Base-by-base conservation (phyloP, 768 basidiomycete genomes). In the Butyriboletus loyo region DNA sequence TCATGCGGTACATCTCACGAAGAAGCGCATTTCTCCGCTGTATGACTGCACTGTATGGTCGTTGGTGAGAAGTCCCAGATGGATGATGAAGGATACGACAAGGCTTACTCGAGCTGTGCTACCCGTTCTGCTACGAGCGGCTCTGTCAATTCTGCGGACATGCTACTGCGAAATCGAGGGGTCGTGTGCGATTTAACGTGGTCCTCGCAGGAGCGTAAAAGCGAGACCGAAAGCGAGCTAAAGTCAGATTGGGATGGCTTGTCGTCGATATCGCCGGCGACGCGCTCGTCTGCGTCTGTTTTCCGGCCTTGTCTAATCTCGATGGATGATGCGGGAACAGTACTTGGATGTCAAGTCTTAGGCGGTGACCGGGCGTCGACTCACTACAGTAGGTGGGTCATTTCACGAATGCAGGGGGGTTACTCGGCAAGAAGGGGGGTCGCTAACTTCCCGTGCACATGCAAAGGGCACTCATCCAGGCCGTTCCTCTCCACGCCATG, bases 11-110 rank as follows among this genome's bases (percentile, higher is more conserved):
- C 82, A 91, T 83, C 66, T 89, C 80, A 38, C 77, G 76, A 65
- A 91, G 77, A 44, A 89, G 77, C 48, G 74, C 83, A 83, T 87
- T 85, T 67, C 88, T 76, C 58, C 82, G 83, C 42, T 77, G 70
- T 39, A 82, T 69, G 56, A 91, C 84, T 57, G 74, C 76, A 65
- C 88, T 91, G 56, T 19, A 54, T 46, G 34, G 22, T 24, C 9
- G 32, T 57, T 4, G 37, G 44, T 19, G 8, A 24, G 22, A 19
- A 13, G 10, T 39, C 9, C 13, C 35, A 43, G 46, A 53, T 17
- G 31, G 22, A 45, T 13, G n/a, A 4, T 13, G 7, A 1, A 41
- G 4, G 25, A 27, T 15, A 38, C 38, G 42, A 46, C 7, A 9
- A 13, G 40, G 42, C 70, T 58, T 46, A 73, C 71, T 65, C 56